Evolutionary conservation across 352 stramenopile genomes (phyloP).

Genomic region (Globisporangium rhizosaccharum): DNA sequence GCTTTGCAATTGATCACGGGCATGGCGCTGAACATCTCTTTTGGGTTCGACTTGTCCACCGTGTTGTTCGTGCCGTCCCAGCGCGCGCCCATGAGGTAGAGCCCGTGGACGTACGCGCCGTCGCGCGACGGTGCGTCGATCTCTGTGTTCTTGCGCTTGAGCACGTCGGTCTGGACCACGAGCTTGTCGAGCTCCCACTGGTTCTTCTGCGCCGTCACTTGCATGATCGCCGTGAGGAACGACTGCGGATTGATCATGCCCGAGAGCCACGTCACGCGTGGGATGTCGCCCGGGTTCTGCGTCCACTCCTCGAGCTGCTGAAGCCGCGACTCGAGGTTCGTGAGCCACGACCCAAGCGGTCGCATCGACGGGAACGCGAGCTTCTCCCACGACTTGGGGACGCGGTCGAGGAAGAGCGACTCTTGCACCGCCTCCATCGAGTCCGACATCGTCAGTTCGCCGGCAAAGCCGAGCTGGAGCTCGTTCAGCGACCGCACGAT

Average conservation of each 20-base stretch:
- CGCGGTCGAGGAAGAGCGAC: slow-evolving; percentile 90
- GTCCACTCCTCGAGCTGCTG: slow-evolving; percentile 96
- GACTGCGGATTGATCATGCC: slow-evolving; percentile 95
- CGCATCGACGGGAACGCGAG: slow-evolving; percentile 92
- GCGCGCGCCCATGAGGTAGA: slow-evolving; percentile 94
- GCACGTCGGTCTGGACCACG: slow-evolving; percentile 95
- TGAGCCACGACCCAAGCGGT: slow-evolving; percentile 90
- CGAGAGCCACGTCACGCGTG: slow-evolving; percentile 94
- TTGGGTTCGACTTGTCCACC: slow-evolving; percentile 93
- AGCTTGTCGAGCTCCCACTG: slow-evolving; percentile 96
- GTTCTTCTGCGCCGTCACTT: slow-evolving; percentile 97
- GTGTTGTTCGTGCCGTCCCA: slow-evolving; percentile 91
- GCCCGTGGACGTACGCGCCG: slow-evolving; percentile 93
- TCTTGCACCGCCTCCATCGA: slow-evolving; percentile 95
- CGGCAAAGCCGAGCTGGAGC: slow-evolving; percentile 94
- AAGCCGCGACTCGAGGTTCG: slow-evolving; percentile 90
- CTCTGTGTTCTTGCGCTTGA: slow-evolving; percentile 92
- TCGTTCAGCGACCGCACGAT: slow-evolving; percentile 96
- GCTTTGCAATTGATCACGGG: slow-evolving; percentile 98
- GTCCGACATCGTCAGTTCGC: slow-evolving; percentile 97
- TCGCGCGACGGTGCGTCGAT: slow-evolving; percentile 86
- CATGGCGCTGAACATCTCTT: slow-evolving; percentile 98
- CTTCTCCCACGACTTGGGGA: slow-evolving; percentile 94
- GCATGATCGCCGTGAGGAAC: slow-evolving; percentile 96
- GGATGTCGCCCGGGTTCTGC: slow-evolving; percentile 94